These are phyloP conservation scores for Beauveria medogensis DNA, from an alignment of 2,329 filamentous ascomycete species.

Conservation along the genomic window DNA sequence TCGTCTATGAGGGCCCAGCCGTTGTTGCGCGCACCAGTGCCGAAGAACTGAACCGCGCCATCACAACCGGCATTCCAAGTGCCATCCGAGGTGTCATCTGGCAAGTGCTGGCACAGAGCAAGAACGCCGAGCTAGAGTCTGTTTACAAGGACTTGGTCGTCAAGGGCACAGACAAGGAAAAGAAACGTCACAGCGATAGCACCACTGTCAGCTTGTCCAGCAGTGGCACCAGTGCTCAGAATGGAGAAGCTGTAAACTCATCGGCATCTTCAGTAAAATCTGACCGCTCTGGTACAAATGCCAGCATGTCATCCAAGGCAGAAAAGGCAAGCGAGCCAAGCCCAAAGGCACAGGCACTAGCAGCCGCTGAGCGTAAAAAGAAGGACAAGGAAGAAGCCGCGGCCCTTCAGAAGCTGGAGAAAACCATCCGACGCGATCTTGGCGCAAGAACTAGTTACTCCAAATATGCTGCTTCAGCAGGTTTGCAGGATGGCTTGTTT, in stretches of 20 bases:
- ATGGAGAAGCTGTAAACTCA: slow-evolving; percentile 58
- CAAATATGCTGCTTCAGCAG: slow-evolving; percentile 85
- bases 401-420: slow-evolving; percentile 75
- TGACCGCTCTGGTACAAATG: slow-evolving; percentile 57
- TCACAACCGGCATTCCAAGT: slow-evolving; percentile 86
- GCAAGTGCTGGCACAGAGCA: slow-evolving; percentile 94
- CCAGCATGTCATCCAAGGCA: slow-evolving; percentile 47
- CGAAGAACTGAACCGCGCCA: slow-evolving; percentile 82
- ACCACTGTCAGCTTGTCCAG: slow-evolving; percentile 43
- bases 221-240: slow-evolving; percentile 51
- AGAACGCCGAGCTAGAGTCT: slow-evolving; percentile 79
- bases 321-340: slow-evolving; percentile 57
- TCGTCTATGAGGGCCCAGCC: slow-evolving; percentile 88
- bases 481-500: slow-evolving; percentile 87
- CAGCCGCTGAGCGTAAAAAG: slow-evolving; percentile 63
- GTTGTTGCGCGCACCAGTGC: slow-evolving; percentile 82
- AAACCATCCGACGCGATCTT: slow-evolving; percentile 81
- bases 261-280: slow-evolving; percentile 83
- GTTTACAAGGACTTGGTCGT: slow-evolving; percentile 77
- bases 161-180: slow-evolving; percentile 75
- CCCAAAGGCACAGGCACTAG: slow-evolving; percentile 55
- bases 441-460: slow-evolving; percentile 93
- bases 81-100: slow-evolving; percentile 97
- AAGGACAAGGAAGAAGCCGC: slow-evolving; percentile 70
- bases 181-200: slow-evolving; percentile 49